Evolutionary conservation across 2,329 filamentous ascomycete genomes (phyloP).

Genomic region (Fusarium sterilihyphosum): DNA sequence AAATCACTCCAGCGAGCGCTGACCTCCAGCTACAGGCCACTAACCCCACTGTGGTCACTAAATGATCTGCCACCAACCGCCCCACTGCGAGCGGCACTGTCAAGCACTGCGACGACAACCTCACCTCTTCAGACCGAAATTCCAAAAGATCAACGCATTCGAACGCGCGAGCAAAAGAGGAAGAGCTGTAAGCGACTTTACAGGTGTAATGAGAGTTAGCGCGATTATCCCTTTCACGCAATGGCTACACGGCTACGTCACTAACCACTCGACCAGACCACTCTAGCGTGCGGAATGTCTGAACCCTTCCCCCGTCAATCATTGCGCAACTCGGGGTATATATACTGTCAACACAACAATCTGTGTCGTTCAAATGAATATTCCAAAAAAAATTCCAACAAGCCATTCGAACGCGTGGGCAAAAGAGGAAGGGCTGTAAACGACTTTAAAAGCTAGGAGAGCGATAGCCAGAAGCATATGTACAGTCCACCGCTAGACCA

Average conservation of each 20-base stretch:
- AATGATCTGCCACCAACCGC: not conserved
- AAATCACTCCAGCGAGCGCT: not conserved
- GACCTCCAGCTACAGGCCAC: not conserved
- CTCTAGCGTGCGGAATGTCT: not conserved
- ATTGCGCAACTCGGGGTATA: not conserved
- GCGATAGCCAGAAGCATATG: no score
- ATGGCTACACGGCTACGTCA: not conserved
- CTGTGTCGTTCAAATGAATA: accelerated
- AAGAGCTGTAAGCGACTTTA: not conserved
- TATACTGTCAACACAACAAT: not conserved
- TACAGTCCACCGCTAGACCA: not conserved
- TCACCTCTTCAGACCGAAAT: not conserved
- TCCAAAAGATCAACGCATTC: not conserved
- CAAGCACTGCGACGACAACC: not conserved
- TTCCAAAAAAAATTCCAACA: not conserved
- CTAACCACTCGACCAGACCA: not conserved
- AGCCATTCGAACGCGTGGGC: not conserved
- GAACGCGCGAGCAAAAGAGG: not conserved
- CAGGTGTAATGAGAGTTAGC: not conserved
- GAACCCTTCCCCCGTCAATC: not conserved
- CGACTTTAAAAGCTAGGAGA: not conserved
- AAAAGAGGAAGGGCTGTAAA: not conserved
- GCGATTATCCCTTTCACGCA: not conserved
- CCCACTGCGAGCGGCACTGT: not conserved
- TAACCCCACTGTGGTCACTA: not conserved